These are phyloP conservation scores for Chlorophyllum brunneum DNA, from an alignment of 768 basidiomycete species.

Conservation along the genomic window DNA sequence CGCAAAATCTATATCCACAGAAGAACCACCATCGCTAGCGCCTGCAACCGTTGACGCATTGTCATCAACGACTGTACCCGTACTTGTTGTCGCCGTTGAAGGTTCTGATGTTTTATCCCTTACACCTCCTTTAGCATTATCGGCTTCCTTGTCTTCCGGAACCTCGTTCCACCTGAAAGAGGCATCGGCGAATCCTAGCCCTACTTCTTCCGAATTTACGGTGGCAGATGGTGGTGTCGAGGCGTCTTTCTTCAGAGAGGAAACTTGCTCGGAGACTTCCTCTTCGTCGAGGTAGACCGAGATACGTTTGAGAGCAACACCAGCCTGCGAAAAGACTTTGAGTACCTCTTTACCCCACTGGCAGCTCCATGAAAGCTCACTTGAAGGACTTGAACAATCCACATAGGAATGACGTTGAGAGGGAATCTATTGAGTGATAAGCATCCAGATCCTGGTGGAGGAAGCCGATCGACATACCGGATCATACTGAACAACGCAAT, in stretches of 20 bases:
- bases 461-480: constrained; percentile 33
- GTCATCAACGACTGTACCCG: not conserved
- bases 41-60: not conserved
- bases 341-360: not conserved
- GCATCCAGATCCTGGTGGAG: not conserved
- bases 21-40: constrained; percentile 14
- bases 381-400: constrained; percentile 75
- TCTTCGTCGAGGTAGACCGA: constrained; percentile 65
- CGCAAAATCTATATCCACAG: constrained; percentile 17
- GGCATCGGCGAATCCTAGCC: constrained; percentile 56
- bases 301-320: constrained; percentile 66
- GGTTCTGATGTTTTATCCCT: constrained; percentile 13
- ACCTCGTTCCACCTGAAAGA: constrained; percentile 63
- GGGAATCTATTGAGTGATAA: constrained; percentile 42
- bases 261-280: constrained; percentile 67
- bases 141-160: constrained; percentile 23
- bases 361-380: constrained; percentile 19
- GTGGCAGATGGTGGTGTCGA: constrained; percentile 23
- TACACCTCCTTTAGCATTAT: constrained; percentile 3
- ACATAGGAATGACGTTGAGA: constrained; percentile 75
- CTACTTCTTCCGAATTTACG: constrained; percentile 27
- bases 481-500: constrained; percentile 88
- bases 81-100: not conserved
- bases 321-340: constrained; percentile 32
- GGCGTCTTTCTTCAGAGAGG: constrained; percentile 46